A percentile compares a stretch with the other conserved stretches of the same genome.
These are phyloP conservation scores for Scytalidium sp. DNA, from an alignment of 2,329 filamentous ascomycete genomes.

Conservation along the genomic window DNA sequence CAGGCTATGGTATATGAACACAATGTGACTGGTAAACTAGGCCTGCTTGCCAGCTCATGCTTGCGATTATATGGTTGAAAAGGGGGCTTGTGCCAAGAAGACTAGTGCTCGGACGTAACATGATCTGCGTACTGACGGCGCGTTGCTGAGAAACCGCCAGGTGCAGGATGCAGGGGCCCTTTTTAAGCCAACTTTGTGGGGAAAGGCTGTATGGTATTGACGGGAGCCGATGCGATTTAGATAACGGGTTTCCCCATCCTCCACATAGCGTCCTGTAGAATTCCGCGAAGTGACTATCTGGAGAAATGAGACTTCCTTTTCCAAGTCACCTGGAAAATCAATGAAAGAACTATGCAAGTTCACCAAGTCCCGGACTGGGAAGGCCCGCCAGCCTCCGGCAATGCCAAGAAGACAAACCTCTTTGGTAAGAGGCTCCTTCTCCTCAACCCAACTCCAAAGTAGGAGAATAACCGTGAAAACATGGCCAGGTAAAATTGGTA, in stretches of 20 bases:
- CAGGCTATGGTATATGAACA: too few relatives aligned
- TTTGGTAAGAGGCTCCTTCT: slow-evolving; percentile 8
- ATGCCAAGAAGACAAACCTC: slow-evolving; percentile 11
- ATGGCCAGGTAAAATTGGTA: not conserved
- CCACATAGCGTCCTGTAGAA: too few relatives aligned
- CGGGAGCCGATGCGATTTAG: too few relatives aligned
- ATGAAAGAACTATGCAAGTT: not conserved
- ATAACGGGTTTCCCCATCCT: too few relatives aligned
- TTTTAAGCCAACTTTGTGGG: too few relatives aligned
- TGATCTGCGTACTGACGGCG: not conserved
- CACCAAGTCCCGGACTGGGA: slow-evolving; percentile 24
- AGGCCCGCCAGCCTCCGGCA: slow-evolving; percentile 8
- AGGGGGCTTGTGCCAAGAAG: not conserved
- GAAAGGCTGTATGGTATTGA: too few relatives aligned
- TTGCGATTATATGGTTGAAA: too few relatives aligned
- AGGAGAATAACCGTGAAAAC: not conserved
- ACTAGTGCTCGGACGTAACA: not conserved
- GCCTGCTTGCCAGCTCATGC: too few relatives aligned
- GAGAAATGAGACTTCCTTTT: too few relatives aligned
- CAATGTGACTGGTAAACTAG: too few relatives aligned
- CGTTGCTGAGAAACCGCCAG: not conserved
- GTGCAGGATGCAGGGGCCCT: not conserved
- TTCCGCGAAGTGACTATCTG: too few relatives aligned
- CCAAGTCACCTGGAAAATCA: too few relatives aligned
- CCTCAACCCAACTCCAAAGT: not conserved